phyloP scores from a whole-genome alignment of 805 yeast genomes.

The Teunomyces stri region DNA sequence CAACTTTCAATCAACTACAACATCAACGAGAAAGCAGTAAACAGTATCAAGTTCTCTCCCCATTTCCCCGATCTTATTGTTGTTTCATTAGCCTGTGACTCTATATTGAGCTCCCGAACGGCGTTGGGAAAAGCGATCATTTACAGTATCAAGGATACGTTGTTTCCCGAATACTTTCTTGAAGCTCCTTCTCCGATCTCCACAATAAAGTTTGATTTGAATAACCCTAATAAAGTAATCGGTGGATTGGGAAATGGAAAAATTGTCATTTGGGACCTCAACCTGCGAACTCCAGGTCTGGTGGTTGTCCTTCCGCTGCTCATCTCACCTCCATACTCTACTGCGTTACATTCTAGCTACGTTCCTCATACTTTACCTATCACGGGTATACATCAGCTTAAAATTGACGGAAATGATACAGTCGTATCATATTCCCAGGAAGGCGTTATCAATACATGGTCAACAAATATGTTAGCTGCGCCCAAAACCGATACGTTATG shows the following conservation, averaged over 20 bases:
- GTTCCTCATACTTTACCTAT: constrained; percentile 20
- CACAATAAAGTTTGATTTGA: constrained; percentile 38
- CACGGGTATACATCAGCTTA: constrained; percentile 20
- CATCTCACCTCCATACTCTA: constrained; percentile 19
- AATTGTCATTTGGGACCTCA: constrained; percentile 50
- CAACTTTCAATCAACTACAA: background rate
- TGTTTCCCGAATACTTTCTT: constrained; percentile 38
- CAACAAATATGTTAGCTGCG: constrained; percentile 28
- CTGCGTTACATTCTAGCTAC: constrained; percentile 6
- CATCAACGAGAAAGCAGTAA: background rate
- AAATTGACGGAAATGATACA: constrained; percentile 19
- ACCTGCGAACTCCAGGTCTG: constrained; percentile 2
- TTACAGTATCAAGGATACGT: constrained; percentile 6
- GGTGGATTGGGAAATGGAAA: constrained; percentile 53
- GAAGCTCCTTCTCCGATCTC: constrained; percentile 40
- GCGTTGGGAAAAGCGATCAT: constrained; percentile 11
- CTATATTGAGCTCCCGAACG: background rate
- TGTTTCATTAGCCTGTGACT: constrained; percentile 6
- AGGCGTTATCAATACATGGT: constrained; percentile 34
- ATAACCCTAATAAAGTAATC: constrained; percentile 38
- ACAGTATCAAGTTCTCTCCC: constrained; percentile 10
- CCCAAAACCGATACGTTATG: constrained; percentile 22
- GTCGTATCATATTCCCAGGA: constrained; percentile 21
- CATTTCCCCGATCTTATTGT: constrained; percentile 14
- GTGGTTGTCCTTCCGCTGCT: constrained; percentile 22